phyloP scores from a whole-genome alignment of 805 yeast species.

The Metschnikowia proteae region DNA sequence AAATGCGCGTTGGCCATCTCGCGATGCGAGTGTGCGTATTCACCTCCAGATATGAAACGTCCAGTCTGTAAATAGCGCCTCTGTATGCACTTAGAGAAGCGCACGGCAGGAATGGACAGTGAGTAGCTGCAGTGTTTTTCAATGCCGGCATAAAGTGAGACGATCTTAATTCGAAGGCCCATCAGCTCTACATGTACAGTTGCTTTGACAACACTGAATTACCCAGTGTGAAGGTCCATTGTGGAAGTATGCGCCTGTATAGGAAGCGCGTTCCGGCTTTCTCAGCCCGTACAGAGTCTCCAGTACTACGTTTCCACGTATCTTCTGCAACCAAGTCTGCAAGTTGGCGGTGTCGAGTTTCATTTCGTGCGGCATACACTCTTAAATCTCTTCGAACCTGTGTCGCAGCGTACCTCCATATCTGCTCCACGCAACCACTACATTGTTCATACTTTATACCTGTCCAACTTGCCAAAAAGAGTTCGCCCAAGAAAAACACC shows the following conservation, averaged over 20 bases:
- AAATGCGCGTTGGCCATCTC: conserved; percentile 1
- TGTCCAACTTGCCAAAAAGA: background rate
- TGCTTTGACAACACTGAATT: no score
- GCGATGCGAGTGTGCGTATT: background rate
- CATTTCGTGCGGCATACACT: background rate
- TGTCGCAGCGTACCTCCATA: background rate
- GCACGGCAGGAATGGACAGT: no score
- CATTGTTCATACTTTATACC: background rate
- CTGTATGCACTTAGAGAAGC: no score
- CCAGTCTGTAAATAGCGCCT: no score
- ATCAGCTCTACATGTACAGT: no score
- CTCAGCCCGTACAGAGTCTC: background rate
- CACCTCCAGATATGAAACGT: background rate
- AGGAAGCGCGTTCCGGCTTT: conserved; percentile 1
- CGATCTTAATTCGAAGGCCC: no score
- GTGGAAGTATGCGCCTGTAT: conserved; percentile 2
- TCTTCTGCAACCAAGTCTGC: background rate
- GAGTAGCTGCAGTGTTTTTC: no score
- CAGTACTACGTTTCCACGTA: background rate
- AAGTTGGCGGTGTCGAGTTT: background rate
- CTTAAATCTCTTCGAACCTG: background rate
- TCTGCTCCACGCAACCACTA: no score
- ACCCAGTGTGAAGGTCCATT: no score
- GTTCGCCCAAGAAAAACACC: background rate
- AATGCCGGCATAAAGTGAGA: no score